Evolutionary conservation across 2,329 filamentous ascomycete genomes (phyloP), one percentile per base, ranked within the genome.

Genomic region (Penicillium griseofulvum): DNA sequence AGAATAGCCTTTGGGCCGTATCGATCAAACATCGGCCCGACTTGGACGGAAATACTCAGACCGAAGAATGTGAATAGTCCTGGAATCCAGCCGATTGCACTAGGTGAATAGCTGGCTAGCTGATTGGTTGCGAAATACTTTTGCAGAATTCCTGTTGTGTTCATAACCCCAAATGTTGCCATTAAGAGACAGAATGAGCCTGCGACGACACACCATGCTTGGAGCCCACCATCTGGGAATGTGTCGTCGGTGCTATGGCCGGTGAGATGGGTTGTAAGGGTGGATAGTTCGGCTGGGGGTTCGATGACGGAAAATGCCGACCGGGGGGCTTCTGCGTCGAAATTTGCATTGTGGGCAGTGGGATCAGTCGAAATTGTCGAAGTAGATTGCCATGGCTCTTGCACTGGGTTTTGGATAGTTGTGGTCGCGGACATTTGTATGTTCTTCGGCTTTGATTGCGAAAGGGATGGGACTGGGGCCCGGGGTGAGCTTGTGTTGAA

Each of bases 21-120:
- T 0, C 71, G 70, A 54, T 82, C 80, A 56, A 81, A 79, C n/a
- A 82, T 60, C 0, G 80, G 80, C 0, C 80, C 80, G 7, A 80
- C 71, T 54, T 78, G 77, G 17, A 81, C 75, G 12, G 77, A 78
- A 2, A 80, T 65, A 1, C 74, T 65, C 0, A 81, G 67, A 0
- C 73, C 67, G 0, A 81, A 67, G 54, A 79, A 80, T 4, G 77
- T 73, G 58, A 79, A 81, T 0, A 80, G 56, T 0, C 78, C 76
- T 0, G 75, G 74, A 28, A 81, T 81, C 80, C 80, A 82, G 16
- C 79, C 80, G 2, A 82, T 70, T 11, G 79, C 72, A 17, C 76
- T 72, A 7, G 74, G 68, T 0, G 75, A 72, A 58, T 79, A 80
- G 14, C 59, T 55, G 0, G 70, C 64, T 1, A 82, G 71, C 55